phyloP scores from a whole-genome alignment of 352 stramenopile genomes.

The Aphanomyces stellatus region DNA sequence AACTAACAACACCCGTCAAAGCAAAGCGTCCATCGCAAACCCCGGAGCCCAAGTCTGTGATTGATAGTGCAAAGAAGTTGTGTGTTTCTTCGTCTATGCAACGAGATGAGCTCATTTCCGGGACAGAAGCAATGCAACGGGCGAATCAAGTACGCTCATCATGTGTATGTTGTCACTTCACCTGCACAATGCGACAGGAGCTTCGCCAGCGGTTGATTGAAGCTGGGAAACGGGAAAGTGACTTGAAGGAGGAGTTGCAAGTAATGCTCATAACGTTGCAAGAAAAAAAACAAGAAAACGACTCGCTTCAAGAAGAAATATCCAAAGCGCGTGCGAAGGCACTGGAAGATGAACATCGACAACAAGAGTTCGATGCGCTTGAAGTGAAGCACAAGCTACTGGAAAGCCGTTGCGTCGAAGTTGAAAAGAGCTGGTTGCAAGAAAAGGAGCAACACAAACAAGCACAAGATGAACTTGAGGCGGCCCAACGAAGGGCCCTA shows the following conservation, averaged over 20 bases:
- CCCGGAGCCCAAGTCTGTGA: slow-evolving; percentile 4
- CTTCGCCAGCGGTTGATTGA: slow-evolving; percentile 12
- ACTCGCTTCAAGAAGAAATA: background rate
- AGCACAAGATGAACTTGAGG: background rate
- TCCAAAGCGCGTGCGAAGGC: background rate
- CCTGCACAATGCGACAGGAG: background rate
- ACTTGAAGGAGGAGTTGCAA: slow-evolving; percentile 11
- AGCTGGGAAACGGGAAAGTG: slow-evolving; percentile 8
- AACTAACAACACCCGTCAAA: background rate
- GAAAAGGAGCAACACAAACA: slow-evolving; percentile 5
- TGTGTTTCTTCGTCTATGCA: slow-evolving; percentile 14
- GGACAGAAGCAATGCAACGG: slow-evolving; percentile 15
- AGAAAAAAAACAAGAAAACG: background rate
- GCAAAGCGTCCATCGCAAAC: background rate
- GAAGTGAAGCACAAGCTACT: slow-evolving; percentile 7
- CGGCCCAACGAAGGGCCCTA: background rate
- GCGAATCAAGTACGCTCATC: slow-evolving; percentile 10
- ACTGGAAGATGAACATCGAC: background rate
- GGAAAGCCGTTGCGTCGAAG: slow-evolving; percentile 4
- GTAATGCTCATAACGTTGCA: slow-evolving; percentile 3
- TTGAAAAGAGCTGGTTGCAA: background rate
- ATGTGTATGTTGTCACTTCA: background rate
- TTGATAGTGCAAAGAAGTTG: slow-evolving; percentile 16
- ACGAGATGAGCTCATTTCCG: slow-evolving; percentile 12
- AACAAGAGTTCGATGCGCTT: background rate